A percentile compares a stretch with the other conserved stretches of the same genome.
These are phyloP conservation scores for Suillus ampliporus DNA, from an alignment of 768 basidiomycete species.

Conservation along the genomic window DNA sequence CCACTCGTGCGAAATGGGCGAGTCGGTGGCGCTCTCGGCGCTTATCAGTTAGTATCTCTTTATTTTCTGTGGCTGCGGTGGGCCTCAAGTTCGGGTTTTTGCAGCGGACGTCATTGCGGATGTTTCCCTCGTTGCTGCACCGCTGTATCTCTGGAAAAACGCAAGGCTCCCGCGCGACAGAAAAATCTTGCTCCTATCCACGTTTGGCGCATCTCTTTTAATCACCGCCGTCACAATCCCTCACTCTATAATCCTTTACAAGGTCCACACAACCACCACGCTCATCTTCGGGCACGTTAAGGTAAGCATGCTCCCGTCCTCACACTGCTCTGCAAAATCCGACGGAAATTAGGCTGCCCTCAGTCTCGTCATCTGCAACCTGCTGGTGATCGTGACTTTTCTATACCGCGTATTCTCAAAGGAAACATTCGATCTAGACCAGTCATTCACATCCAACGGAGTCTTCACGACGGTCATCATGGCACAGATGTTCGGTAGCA, in stretches of 20 bases:
- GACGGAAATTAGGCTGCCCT: conserved; percentile 24
- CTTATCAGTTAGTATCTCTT: conserved; percentile 25
- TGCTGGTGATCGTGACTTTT: conserved; percentile 31
- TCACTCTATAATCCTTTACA: conserved; percentile 19
- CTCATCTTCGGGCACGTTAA: conserved; percentile 29
- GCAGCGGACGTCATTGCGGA: conserved; percentile 31
- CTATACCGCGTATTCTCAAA: conserved; percentile 21
- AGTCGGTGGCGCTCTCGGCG: conserved; percentile 20
- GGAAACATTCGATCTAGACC: conserved; percentile 11
- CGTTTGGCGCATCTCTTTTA: conserved; percentile 26
- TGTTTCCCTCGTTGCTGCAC: conserved; percentile 19
- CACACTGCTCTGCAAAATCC: not conserved
- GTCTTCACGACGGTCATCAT: not conserved
- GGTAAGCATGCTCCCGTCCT: conserved; percentile 18
- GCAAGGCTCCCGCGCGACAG: conserved; percentile 14
- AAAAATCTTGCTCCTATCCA: conserved; percentile 23
- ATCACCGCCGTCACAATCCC: conserved; percentile 26
- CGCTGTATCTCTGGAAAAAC: conserved; percentile 19
- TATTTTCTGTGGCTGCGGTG: not conserved
- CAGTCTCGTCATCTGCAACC: conserved; percentile 31
- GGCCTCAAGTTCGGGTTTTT: not conserved
- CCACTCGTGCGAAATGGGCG: conserved; percentile 4
- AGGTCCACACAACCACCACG: not conserved
- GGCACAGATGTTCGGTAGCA: not conserved
- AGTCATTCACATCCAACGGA: not conserved